A percentile compares a stretch with the other conserved stretches of the same genome.
Conservation (phyloP, 441 rosid genomes). For the Euphorbia schlechtendalii region DNA sequence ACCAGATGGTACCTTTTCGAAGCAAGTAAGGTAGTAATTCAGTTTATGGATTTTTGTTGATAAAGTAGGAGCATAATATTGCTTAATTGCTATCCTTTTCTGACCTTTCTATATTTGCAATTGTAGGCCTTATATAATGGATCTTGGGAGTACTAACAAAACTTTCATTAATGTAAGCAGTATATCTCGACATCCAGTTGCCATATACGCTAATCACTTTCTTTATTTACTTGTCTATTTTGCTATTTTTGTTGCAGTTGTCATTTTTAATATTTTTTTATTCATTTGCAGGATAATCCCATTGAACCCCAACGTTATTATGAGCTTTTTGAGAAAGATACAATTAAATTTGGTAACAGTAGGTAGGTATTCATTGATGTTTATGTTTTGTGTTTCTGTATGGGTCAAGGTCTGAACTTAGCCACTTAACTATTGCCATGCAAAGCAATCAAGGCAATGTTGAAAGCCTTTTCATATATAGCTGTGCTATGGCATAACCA, state of each 20-base stretch:
- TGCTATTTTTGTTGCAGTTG: conserved; percentile 8
- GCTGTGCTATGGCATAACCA: no score
- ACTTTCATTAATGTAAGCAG: conserved; percentile 72
- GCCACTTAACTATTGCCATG: not conserved
- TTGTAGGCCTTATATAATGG: conserved; percentile 85
- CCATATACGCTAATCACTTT: not conserved
- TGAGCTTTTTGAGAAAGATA: conserved; percentile 85
- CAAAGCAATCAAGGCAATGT: conserved; percentile 2
- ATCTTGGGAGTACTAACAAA: conserved; percentile 93
- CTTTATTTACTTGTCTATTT: not conserved
- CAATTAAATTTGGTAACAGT: conserved; percentile 88
- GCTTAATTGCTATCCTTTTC: not conserved
- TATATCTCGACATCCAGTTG: conserved; percentile 18
- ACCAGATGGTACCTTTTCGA: conserved; percentile 58
- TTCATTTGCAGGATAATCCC: conserved; percentile 61
- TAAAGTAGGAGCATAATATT: conserved; percentile 4
- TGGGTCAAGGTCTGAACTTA: not conserved
- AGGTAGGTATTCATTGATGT: conserved; percentile 44
- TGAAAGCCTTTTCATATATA: no score
- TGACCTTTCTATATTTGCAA: conserved; percentile 11
- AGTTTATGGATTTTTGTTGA: not conserved
- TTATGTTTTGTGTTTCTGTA: not conserved
- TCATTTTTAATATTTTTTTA: conserved; percentile 13
- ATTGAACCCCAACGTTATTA: conserved; percentile 89
- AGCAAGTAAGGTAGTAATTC: conserved; percentile 54